Evolutionary conservation across 2,329 filamentous ascomycete species (phyloP).

Genomic region (Orbilia blumenaviensis): DNA sequence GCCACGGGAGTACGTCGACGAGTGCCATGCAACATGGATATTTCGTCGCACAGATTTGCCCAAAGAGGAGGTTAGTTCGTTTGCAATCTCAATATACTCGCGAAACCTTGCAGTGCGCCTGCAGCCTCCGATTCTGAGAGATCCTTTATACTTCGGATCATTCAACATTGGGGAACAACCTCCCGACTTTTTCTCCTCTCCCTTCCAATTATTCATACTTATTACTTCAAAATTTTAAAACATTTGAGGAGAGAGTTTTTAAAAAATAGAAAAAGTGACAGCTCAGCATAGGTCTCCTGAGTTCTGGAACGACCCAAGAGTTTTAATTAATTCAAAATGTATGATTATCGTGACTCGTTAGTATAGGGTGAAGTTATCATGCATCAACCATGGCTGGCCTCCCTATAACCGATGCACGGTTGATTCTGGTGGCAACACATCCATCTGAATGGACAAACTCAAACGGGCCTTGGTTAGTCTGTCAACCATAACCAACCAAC

Average conservation of each 20-base stretch:
- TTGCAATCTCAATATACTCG: not conserved
- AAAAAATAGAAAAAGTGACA: too few species aligned
- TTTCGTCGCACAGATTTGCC: constrained; percentile 39
- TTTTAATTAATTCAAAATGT: not conserved
- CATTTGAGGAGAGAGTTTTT: too few species aligned
- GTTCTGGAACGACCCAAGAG: too few species aligned
- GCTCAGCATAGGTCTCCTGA: too few species aligned
- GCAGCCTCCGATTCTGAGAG: constrained; percentile 31
- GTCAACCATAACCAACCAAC: not conserved
- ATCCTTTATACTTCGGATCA: constrained; percentile 29
- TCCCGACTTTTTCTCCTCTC: constrained; percentile 36
- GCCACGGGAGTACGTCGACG: constrained; percentile 16
- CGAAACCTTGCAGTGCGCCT: constrained; percentile 49
- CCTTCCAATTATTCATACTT: too few species aligned
- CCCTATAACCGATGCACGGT: not conserved
- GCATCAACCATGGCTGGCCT: not conserved
- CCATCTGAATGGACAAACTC: not conserved
- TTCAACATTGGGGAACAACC: not conserved
- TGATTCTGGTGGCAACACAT: constrained; percentile 4
- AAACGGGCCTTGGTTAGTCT: not conserved
- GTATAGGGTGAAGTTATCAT: too few species aligned
- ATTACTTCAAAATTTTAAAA: too few species aligned
- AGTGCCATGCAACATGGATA: not conserved
- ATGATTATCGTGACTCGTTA: not conserved
- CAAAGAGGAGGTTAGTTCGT: constrained; percentile 23